phyloP scores from a whole-genome alignment of 2,329 filamentous ascomycete species.

The Fusarium torulosum region DNA sequence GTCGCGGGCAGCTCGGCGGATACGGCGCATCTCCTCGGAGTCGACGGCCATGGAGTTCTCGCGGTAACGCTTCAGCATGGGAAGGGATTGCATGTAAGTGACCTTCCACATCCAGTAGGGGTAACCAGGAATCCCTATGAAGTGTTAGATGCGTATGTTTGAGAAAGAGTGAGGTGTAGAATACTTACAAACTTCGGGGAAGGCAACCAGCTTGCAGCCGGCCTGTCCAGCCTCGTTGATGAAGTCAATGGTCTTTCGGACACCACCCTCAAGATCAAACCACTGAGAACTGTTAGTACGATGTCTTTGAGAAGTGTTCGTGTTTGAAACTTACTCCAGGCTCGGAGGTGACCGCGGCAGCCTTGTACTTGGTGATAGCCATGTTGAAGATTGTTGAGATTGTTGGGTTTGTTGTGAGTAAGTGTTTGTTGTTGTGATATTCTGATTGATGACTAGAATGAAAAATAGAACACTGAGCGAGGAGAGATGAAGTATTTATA shows the following conservation, averaged over 20 bases:
- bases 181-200: constrained; percentile 61
- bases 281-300: constrained; percentile 52
- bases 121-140: constrained; percentile 63
- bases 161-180: fast-evolving
- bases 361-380: constrained; percentile 46
- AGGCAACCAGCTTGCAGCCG: constrained; percentile 66
- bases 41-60: constrained; percentile 53
- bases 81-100: constrained; percentile 50
- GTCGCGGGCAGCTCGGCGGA: constrained; percentile 57
- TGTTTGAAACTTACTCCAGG: constrained; percentile 11
- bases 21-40: constrained; percentile 59
- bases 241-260: constrained; percentile 68
- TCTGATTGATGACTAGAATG: not conserved
- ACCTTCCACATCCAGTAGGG: constrained; percentile 58
- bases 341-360: constrained; percentile 43
- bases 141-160: fast-evolving
- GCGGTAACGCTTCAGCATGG: constrained; percentile 55
- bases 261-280: constrained; percentile 67
- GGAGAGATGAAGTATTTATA: constrained; percentile 17
- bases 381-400: constrained; percentile 9
- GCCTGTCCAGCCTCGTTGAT: constrained; percentile 67
- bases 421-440: not conserved
- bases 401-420: not conserved
- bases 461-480: not conserved
- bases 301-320: fast-evolving